Evolutionary conservation across 2,329 filamentous ascomycete species (phyloP).

Genomic region (Hypocrella siamensis): DNA sequence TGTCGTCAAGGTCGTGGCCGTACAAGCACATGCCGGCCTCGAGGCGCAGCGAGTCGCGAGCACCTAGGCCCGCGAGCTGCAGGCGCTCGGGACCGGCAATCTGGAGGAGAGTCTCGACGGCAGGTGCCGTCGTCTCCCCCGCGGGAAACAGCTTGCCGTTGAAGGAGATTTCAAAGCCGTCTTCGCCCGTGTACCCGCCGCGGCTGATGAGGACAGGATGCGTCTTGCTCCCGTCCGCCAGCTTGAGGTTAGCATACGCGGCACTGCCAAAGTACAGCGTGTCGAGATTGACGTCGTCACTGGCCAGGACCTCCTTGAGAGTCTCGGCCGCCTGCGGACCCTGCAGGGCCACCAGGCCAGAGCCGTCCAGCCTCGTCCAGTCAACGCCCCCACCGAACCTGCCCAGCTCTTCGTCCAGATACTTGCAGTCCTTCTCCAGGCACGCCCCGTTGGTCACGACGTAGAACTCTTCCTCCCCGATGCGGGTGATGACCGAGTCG

Average conservation of each 20-base stretch:
- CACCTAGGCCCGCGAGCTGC: slow-evolving; percentile 74
- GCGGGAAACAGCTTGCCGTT: slow-evolving; percentile 24
- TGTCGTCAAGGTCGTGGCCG: slow-evolving; percentile 87
- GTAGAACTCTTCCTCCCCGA: slow-evolving; percentile 65
- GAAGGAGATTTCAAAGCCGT: slow-evolving; percentile 93
- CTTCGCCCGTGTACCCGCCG: slow-evolving; percentile 93
- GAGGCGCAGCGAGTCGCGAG: slow-evolving; percentile 79
- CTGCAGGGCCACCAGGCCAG: slow-evolving; percentile 77
- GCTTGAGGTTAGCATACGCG: slow-evolving; percentile 46
- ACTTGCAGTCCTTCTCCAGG: slow-evolving; percentile 72
- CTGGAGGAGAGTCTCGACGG: slow-evolving; percentile 52
- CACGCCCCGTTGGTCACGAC: slow-evolving; percentile 93
- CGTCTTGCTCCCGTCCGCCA: slow-evolving; percentile 31
- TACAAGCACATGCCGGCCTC: slow-evolving; percentile 99
- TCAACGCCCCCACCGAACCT: slow-evolving; percentile 36
- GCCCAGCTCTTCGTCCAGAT: slow-evolving; percentile 54
- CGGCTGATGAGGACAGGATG: slow-evolving; percentile 52
- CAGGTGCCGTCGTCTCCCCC: slow-evolving; percentile 29
- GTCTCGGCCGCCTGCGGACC: slow-evolving; percentile 63
- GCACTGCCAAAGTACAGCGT: slow-evolving; percentile 72
- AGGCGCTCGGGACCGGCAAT: slow-evolving; percentile 45
- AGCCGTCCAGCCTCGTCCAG: slow-evolving; percentile 56
- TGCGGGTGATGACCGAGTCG: slow-evolving; percentile 76
- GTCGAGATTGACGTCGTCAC: slow-evolving; percentile 37
- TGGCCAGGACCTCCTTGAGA: slow-evolving; percentile 45